Percentiles rank a stretch among this genome's conserved stretches.
These are phyloP conservation scores for Pseudohalonectria lignicola DNA, from an alignment of 2,329 filamentous ascomycete species.

Conservation along the genomic window DNA sequence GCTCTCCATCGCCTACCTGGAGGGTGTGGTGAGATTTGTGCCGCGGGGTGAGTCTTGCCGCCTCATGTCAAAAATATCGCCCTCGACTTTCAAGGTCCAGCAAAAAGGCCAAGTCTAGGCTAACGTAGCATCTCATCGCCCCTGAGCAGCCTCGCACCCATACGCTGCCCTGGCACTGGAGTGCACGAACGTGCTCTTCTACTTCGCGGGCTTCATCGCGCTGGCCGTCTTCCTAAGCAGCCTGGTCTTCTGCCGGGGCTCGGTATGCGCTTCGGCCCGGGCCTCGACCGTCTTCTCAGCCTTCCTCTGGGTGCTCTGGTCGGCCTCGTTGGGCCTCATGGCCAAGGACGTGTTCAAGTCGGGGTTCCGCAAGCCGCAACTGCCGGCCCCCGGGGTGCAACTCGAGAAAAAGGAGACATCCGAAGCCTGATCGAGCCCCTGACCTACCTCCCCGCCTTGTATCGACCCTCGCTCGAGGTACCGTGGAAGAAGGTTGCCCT, in stretches of 20 bases:
- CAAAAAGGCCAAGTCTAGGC: not conserved
- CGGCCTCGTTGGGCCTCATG: slow-evolving; percentile 31
- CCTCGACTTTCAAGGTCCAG: too few relatives aligned
- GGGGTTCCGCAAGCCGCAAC: slow-evolving; percentile 19
- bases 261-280: slow-evolving; percentile 43
- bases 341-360: slow-evolving; percentile 35
- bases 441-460: not conserved
- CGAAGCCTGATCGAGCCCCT: slow-evolving; percentile 3
- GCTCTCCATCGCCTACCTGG: slow-evolving; percentile 42
- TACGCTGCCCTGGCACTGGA: slow-evolving; percentile 38
- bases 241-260: slow-evolving; percentile 45
- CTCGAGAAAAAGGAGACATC: slow-evolving; percentile 2
- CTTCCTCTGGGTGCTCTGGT: slow-evolving; percentile 42
- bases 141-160: slow-evolving; percentile 29
- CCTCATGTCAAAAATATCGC: not conserved
- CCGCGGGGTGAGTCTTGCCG: slow-evolving; percentile 22
- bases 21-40: slow-evolving; percentile 33
- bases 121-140: not conserved
- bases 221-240: slow-evolving; percentile 44
- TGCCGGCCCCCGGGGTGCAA: not conserved
- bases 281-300: slow-evolving; percentile 43
- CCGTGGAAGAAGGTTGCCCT: slow-evolving; percentile 8
- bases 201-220: slow-evolving; percentile 49
- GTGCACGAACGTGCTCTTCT: slow-evolving; percentile 40
- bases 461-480: slow-evolving; percentile 5